A percentile compares a stretch with the other conserved stretches of the same genome.
These are phyloP conservation scores for Arbutus unedo DNA, from an alignment of 148 eudicot genomes.

Conservation along the genomic window DNA sequence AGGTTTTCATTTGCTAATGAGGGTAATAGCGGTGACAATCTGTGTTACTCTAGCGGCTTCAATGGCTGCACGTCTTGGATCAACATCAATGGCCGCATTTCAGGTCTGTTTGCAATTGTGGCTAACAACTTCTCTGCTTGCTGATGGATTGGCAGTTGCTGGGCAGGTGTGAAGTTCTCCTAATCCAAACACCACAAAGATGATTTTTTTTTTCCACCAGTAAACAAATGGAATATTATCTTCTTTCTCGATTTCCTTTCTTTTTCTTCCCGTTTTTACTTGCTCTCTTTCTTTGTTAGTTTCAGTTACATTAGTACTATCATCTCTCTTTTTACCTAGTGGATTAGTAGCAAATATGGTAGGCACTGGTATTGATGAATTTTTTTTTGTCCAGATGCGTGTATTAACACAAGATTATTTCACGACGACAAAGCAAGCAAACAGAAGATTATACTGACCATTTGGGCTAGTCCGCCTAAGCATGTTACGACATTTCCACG, in stretches of 20 bases:
- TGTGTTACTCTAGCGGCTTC: slow-evolving; percentile 81
- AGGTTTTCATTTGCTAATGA: slow-evolving; percentile 52
- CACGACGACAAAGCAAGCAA: too few relatives aligned
- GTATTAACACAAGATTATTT: too few relatives aligned
- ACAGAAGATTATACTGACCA: too few relatives aligned
- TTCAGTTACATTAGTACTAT: neutral
- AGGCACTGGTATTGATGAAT: too few relatives aligned
- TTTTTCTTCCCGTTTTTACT: neutral
- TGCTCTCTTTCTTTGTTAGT: neutral
- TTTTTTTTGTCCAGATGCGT: too few relatives aligned
- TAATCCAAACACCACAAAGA: neutral
- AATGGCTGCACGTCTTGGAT: slow-evolving; percentile 63
- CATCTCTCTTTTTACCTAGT: neutral
- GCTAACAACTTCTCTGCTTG: slow-evolving; percentile 71
- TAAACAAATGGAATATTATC: neutral
- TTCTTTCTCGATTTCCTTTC: neutral
- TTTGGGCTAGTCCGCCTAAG: too few relatives aligned
- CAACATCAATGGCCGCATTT: slow-evolving; percentile 77
- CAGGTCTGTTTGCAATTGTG: slow-evolving; percentile 81
- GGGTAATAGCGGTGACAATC: slow-evolving; percentile 74
- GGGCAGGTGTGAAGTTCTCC: slow-evolving; percentile 47
- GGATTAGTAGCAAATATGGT: too few relatives aligned
- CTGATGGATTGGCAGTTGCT: slow-evolving; percentile 83
- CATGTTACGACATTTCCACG: too few relatives aligned
- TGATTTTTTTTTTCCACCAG: neutral